Evolutionary conservation across 192 early-diverging fungal genomes (phyloP).

Genomic region (Entomortierella beljakovae): DNA sequence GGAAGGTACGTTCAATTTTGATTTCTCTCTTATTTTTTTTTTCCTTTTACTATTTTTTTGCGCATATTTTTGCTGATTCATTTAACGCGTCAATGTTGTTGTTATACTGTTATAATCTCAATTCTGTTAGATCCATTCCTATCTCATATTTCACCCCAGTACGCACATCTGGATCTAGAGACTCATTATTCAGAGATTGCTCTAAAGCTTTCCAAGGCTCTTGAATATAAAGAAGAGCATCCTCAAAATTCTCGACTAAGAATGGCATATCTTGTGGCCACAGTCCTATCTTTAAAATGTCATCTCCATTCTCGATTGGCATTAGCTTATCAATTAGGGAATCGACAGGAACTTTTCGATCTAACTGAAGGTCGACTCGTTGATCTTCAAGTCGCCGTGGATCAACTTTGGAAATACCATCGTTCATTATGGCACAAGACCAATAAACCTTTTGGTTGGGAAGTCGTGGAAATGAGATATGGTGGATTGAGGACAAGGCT

Average conservation of each 20-base stretch:
- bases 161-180: slow-evolving; percentile 74
- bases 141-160: slow-evolving; percentile 83
- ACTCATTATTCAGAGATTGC: slow-evolving; percentile 70
- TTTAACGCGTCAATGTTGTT: no score
- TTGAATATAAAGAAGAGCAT: slow-evolving; percentile 58
- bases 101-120: no score
- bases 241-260: slow-evolving; percentile 78
- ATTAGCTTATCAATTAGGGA: slow-evolving; percentile 66
- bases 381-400: slow-evolving; percentile 69
- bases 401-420: slow-evolving; percentile 85
- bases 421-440: slow-evolving; percentile 80
- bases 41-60: neutral
- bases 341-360: slow-evolving; percentile 65
- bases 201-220: slow-evolving; percentile 62
- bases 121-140: slow-evolving; percentile 71
- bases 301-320: slow-evolving; percentile 73
- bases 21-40: neutral
- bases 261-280: slow-evolving; percentile 76
- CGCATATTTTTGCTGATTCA: no score
- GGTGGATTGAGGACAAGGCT: slow-evolving; percentile 76
- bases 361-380: slow-evolving; percentile 66
- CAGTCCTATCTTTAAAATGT: slow-evolving; percentile 76
- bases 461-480: slow-evolving; percentile 86
- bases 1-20: slow-evolving; percentile 67
- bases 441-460: slow-evolving; percentile 90